Conservation (phyloP, 164 flowering plant species). For the Sextonia rubra region DNA sequence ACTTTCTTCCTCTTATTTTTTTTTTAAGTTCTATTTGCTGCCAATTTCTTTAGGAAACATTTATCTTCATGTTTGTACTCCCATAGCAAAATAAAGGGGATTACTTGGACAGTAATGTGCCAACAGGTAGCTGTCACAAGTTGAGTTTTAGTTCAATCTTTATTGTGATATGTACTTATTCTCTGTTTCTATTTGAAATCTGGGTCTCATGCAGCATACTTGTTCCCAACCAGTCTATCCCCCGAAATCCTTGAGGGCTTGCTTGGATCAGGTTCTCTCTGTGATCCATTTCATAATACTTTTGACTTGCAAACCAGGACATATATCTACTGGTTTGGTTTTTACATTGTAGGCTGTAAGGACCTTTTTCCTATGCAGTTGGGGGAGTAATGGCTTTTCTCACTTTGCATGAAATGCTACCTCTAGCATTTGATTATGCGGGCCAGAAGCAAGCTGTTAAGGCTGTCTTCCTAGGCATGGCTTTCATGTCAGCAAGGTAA, state of each 20-base stretch:
- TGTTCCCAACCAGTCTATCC: conserved; percentile 79
- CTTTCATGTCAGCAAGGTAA: conserved; percentile 98
- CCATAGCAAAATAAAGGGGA: not conserved
- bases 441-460: conserved; percentile 94
- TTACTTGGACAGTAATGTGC: not conserved
- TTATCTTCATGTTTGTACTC: not conserved
- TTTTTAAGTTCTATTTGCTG: not conserved
- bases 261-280: conserved; percentile 70
- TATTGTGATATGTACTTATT: not conserved
- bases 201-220: conserved; percentile 49
- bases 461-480: conserved; percentile 95
- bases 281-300: not conserved
- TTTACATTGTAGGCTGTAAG: not conserved
- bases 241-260: conserved; percentile 93
- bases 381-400: conserved; percentile 99
- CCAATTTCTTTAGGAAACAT: not conserved
- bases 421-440: conserved; percentile 92
- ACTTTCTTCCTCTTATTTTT: not conserved
- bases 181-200: not conserved
- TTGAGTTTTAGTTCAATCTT: not conserved
- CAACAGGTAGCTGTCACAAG: not conserved
- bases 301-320: not conserved
- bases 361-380: conserved; percentile 38
- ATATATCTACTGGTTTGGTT: not conserved
- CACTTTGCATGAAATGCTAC: conserved; percentile 96